phyloP scores from a whole-genome alignment of 2,329 filamentous ascomycete genomes.

The Helotiales sp. region DNA sequence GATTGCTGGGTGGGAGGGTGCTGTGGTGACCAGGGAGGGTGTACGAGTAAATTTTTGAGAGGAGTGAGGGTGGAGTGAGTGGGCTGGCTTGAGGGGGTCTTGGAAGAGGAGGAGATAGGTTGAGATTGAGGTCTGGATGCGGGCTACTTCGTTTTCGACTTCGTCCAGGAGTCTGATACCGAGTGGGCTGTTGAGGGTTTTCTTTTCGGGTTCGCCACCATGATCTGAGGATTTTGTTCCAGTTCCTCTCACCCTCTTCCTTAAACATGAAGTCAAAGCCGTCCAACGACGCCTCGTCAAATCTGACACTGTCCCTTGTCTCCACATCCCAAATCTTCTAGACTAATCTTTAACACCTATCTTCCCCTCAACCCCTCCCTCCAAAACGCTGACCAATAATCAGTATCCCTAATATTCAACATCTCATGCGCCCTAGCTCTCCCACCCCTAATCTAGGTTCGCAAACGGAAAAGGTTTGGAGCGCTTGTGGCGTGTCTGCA shows the following conservation, averaged over 20 bases:
- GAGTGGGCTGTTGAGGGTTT: no score
- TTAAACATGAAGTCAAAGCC: constrained; percentile 21
- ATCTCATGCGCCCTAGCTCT: no score
- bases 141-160: no score
- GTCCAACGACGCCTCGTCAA: constrained; percentile 13
- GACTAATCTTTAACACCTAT: constrained; percentile 4
- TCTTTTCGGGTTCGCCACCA: no score
- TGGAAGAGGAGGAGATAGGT: no score
- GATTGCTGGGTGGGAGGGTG: no score
- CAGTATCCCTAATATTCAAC: neutral
- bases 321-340: constrained; percentile 11
- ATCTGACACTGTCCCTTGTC: constrained; percentile 15
- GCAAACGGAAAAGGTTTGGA: neutral
- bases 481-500: neutral
- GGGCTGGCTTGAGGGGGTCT: no score
- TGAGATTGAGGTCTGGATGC: no score
- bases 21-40: no score
- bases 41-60: no score
- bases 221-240: constrained; percentile 14
- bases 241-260: constrained; percentile 4
- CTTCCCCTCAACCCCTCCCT: constrained; percentile 4
- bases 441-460: neutral
- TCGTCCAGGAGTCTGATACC: no score
- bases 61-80: no score
- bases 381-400: neutral